Conservation (phyloP, 1,139 yeast genomes). For the Groenewaldozyma auringiensis region DNA sequence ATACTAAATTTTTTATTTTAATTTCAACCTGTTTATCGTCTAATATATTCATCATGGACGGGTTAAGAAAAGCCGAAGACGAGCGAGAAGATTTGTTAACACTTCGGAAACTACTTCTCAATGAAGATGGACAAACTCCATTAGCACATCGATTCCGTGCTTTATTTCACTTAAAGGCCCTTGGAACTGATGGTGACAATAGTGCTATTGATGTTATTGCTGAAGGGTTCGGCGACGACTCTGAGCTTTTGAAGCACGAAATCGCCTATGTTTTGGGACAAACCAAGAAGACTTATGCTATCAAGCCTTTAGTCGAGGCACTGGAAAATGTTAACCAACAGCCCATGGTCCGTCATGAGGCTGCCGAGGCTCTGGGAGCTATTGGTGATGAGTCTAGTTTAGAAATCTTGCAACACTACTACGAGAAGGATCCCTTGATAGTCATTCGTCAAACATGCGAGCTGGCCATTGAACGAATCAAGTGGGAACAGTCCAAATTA, state of each 20-base stretch:
- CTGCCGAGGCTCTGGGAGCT: slow-evolving; percentile 98
- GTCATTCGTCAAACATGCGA: slow-evolving; percentile 98
- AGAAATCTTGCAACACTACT: slow-evolving; percentile 55
- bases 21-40: too few relatives aligned
- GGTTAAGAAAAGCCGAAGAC: slow-evolving; percentile 32
- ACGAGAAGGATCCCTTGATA: slow-evolving; percentile 63
- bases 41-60: slow-evolving; percentile 27
- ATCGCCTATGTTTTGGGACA: slow-evolving; percentile 98
- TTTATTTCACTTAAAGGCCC: slow-evolving; percentile 75
- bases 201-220: slow-evolving; percentile 82
- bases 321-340: slow-evolving; percentile 54
- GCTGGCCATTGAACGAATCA: slow-evolving; percentile 87
- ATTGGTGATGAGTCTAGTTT: slow-evolving; percentile 78
- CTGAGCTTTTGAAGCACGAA: slow-evolving; percentile 95
- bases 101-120: slow-evolving; percentile 26
- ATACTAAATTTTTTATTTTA: too few relatives aligned
- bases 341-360: slow-evolving; percentile 98
- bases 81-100: slow-evolving; percentile 21
- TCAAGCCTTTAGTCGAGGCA: slow-evolving; percentile 67
- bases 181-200: slow-evolving; percentile 56
- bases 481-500: slow-evolving; percentile 74
- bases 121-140: slow-evolving; percentile 49
- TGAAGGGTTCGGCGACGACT: slow-evolving; percentile 65
- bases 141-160: slow-evolving; percentile 90
- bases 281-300: slow-evolving; percentile 73